Base-by-base conservation (phyloP, 495 filamentous ascomycete genomes). In the Aspergillus haitiensis region DNA sequence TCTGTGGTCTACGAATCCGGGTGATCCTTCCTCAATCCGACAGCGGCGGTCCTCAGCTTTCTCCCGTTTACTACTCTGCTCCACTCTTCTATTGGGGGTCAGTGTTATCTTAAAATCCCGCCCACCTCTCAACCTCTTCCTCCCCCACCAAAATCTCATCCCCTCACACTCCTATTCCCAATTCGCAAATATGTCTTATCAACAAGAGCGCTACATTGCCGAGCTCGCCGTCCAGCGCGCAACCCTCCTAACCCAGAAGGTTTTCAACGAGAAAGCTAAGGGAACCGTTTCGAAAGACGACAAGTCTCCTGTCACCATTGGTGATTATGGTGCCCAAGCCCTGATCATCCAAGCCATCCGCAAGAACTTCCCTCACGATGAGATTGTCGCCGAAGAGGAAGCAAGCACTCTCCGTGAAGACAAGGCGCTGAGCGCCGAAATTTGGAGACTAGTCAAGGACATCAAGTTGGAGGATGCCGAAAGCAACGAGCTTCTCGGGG, bases 271-370 rank as follows among this genome's bases (percentile, higher is more conserved):
- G 57, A 90, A 88, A 70, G 86, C 91, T 64, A 98, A 98, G 77
- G 92, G 93, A 58, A 96, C 94, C 55, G 80, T 95, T 36, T 90
- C 88, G 65, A 99, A 98, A 79, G 87, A 89, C 71, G 95, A 98
- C 78, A 87, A 86, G 63, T 98, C 95, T 27, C 94, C 95, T 60
- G 94, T 98, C 63, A 98, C 94, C 34, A 92, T 98, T 63, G 94
- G 92, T 70, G 94, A 98, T 77, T 97, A 96, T 69, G 95, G 95
- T 65, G 94, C 95, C 55, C 94, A 98, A 77, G 95, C 95, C 39
- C 82, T 98, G 61, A 95, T 98, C 69, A 96, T 98, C 65, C 82
- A 86, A 57, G 92, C 94, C 49, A 85, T 98, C 59, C 85, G 87
- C 75, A 82, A 87, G 72, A 90, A 89, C 71, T 98, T 98, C 80